Evolutionary conservation across 148 eudicot genomes (phyloP), one percentile per base, ranked within the genome.

Genomic region (Selenicereus undatus): DNA sequence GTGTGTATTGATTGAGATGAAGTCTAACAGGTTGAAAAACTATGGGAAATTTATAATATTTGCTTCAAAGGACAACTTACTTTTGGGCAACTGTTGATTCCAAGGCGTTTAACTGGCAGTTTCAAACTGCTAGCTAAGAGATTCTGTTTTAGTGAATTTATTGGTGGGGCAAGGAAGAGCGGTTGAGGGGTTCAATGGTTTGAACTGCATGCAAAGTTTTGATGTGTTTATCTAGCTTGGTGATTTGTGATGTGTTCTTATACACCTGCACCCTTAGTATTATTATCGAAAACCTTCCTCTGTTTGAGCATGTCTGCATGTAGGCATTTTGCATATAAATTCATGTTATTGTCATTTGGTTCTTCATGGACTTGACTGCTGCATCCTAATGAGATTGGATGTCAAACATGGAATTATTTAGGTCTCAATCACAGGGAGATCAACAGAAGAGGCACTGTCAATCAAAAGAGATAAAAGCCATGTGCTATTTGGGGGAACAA

Each of bases 401-500:
- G 75, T 74, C 76, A 13, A 8, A 81, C 77, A 48, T 81, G 79
- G 43, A 39, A 71, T 29, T 74, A 43, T 89, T 58, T 88, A 96
- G 99, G 99, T 92, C 56, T 88, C 99, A 50, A 82, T 90, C 80
- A 70, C 80, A 35, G 91, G 90, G 76, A 84, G 91, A 87, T 95
- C 95, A 76, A 36, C 80, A 29, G 94, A 87, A 78, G 99, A 93
- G 83, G 88, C 78, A 71, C 82, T 96, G 64, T 90, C 97, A 65
- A 80, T 86, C 39, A 92, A 89, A 86, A 88, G 95, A 45, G 95
- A 96, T 85, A 96, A 92, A 87, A 84, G 66, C 80, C 97, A 96
- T 89, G 86, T 93, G 81, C 90, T 96, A 80, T 96, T 93, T 86
- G 99, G 99, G 80, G 99, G 99, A 71, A 96, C 99, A 83, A 96